Evolutionary conservation across 495 filamentous ascomycete species (phyloP), one percentile per base, ranked within the genome.

Genomic region (Acidiella bohemica): DNA sequence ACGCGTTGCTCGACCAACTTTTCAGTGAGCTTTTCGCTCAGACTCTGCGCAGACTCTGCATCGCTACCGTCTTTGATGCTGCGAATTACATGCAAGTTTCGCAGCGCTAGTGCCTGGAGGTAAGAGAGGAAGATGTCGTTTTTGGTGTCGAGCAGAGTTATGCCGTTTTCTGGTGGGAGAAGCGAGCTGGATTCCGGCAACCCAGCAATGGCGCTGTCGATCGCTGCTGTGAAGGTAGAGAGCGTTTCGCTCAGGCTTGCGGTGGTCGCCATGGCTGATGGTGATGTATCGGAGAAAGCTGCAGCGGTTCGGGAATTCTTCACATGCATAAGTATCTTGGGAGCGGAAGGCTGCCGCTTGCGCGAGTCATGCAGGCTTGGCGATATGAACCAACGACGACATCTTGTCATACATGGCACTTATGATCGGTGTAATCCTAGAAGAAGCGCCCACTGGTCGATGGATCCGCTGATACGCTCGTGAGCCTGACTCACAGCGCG

Each of bases 101-200:
- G 64, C 49, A 94, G 93, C 22, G 88, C 83, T 4, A 94, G 72
- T 51, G 95, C 87, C 51, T 96, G 92, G 0, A 96, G 66, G 63
- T 97, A 97, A 1, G 92, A 85, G 30, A 97, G 80, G 11, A 97
- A 73, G 13, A 96, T 71, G 46, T 97, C 92, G 66, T 84, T 93
- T 59, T 97, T 97, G 37, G 80, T 72, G 55, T 94, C 84, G 53
- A 97, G 76, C 4, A 97, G 78, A 2, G 90, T 95, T 35, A 97
- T 87, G 46, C 88, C 88, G 46, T 93, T 76, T 49, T 76, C 68
- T 7, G 83, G 78, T 5, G 81, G 71, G 30, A 77, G 53, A 1
- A 51, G 39, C 1, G 43, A 3, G n/a, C 22, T 22, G 1, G 18
- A 4, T 8, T 32, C 38, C 7, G 48, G 48, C 18, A 51, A 34